Evolutionary conservation across 371 early-diverging fungal genomes (phyloP).

Genomic region (Entomophthora muscae): DNA sequence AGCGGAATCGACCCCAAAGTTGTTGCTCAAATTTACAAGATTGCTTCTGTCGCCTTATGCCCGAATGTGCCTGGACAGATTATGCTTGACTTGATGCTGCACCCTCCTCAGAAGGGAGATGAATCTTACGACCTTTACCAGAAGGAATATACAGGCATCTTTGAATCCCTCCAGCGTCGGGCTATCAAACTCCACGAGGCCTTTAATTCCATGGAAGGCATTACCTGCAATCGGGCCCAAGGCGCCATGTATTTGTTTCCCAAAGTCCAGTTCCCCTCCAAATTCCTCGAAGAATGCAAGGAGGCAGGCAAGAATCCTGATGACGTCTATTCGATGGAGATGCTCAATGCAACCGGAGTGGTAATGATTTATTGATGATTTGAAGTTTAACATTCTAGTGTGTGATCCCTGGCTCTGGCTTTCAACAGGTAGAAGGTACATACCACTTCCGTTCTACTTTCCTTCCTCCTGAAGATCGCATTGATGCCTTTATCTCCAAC

Average conservation of each 20-base stretch:
- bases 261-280: constrained; percentile 44
- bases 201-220: constrained; percentile 69
- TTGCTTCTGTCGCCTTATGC: constrained; percentile 81
- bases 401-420: constrained; percentile 76
- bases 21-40: constrained; percentile 74
- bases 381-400: constrained; percentile 21
- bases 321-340: constrained; percentile 66
- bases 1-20: constrained; percentile 56
- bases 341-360: constrained; percentile 89
- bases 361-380: constrained; percentile 17
- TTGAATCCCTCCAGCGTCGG: constrained; percentile 60
- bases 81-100: constrained; percentile 82
- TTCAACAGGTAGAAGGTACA: constrained; percentile 76
- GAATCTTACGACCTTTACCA: constrained; percentile 53
- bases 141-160: constrained; percentile 54
- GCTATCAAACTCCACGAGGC: constrained; percentile 50
- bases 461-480: constrained; percentile 77
- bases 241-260: constrained; percentile 98
- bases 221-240: constrained; percentile 69
- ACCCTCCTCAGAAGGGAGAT: constrained; percentile 72
- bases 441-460: constrained; percentile 94
- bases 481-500: constrained; percentile 66
- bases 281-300: constrained; percentile 58
- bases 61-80: constrained; percentile 75
- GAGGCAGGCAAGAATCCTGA: constrained; percentile 51